These are phyloP conservation scores for Trypanosoma platydactyli DNA, from an alignment of 208 protist species.

Conservation along the genomic window DNA sequence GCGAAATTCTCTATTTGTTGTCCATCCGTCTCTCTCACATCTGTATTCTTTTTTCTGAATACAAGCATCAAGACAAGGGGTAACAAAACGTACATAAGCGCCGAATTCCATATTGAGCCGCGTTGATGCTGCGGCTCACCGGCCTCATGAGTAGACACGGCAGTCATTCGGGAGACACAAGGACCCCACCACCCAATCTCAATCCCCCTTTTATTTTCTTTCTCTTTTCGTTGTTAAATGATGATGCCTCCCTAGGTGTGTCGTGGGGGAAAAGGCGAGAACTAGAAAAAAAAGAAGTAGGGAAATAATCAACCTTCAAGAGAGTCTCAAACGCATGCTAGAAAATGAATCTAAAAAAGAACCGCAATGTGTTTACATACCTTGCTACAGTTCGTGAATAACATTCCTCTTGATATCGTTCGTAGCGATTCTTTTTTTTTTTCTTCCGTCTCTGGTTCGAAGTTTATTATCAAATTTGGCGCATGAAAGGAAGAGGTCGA, in stretches of 20 bases:
- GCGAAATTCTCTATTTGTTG: background rate
- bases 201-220: conserved; percentile 1
- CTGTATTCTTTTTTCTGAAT: conserved; percentile 1
- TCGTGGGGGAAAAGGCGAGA: too few species aligned
- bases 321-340: background rate
- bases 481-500: background rate
- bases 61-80: conserved; percentile 6
- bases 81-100: conserved; percentile 13
- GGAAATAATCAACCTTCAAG: background rate
- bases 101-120: conserved; percentile 11
- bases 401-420: too few species aligned
- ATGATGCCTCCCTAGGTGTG: too few species aligned
- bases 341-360: background rate
- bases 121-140: background rate
- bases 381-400: too few species aligned
- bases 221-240: too few species aligned
- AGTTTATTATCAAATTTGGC: background rate
- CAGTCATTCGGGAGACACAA: conserved; percentile 1
- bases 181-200: background rate
- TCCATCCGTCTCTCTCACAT: background rate
- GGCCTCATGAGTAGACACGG: background rate
- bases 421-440: too few species aligned
- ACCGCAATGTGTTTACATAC: too few species aligned
- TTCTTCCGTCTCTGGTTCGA: too few species aligned
- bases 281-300: conserved; percentile 1